Base-by-base conservation (phyloP, 2,329 filamentous ascomycete species). In the Cladosporium sp. region DNA sequence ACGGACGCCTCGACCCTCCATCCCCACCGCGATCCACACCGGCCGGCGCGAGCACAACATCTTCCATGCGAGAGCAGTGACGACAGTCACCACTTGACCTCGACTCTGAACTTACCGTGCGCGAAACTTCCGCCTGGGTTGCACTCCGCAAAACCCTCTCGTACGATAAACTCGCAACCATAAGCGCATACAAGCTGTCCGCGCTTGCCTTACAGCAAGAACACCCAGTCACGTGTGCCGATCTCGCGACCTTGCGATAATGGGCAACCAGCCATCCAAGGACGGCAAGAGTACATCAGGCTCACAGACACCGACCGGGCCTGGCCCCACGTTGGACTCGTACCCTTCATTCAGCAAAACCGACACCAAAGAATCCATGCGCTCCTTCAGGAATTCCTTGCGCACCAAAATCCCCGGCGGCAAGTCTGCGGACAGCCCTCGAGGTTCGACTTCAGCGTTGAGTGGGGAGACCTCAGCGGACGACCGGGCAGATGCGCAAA, bases 291-390 rank as follows among this genome's bases (percentile, higher is more conserved):
- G 71, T 58, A 71, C 71, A 58, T 70, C 68, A 54, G 72, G 73
- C 54, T 67, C 64, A 42, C 61, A 67, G 37, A 72, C 72, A 53
- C 75, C 74, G 38, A 73, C 71, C 40, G 68, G 69, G 48, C 68
- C 71, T 54, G 74, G 73, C 58, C 82, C 87, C 35, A 77, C 80
- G 56, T 75, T 96, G 54, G 86, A 89, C 70, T 87, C 89, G 31
- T 95, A 93, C 70, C 92, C 91, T 28, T 95, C 92, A 28, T 92
- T 97, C 68, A 87, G 85, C 73, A 86, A 87, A 68, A 89, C 90
- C 53, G 92, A 97, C 68, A 97, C 92, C 28, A 92, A 91, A 69
- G 91, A 95, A 60, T 96, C 90, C 6, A 83, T 86, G 32, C 86
- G 90, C 59, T 96, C 91, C 4, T 84, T 96, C 70, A 83, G 88